Base-by-base conservation (phyloP, 345 rosid genomes). In the Draba incana region DNA sequence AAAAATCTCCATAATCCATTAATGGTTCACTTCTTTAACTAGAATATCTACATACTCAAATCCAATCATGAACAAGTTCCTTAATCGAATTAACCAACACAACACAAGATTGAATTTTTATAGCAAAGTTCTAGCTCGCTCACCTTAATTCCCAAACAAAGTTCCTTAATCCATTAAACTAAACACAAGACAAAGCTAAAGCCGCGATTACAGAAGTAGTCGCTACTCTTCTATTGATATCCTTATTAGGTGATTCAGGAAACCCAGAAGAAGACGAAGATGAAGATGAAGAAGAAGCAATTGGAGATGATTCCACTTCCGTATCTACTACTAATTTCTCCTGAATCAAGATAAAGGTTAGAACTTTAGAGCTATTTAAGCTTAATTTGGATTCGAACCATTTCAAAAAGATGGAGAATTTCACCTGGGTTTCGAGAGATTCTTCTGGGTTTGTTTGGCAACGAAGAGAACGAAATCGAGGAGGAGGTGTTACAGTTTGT, bases 191-290 rank as follows among this genome's bases (percentile, higher is more conserved):
- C 20, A 90, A 84, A 2, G 85, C 86, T 65, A 82, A 73, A 0
- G 92, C 88, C 0, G 82, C 87, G 52, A 84, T 62, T 11, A 80
- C 66, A 57, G 92, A 82, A 64, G 70, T 80, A 27, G 61, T 71
- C 6, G 90, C 92, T 16, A 90, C 77, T 75, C 65, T 81, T 72
- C 73, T 82, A 42, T 84, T 90, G 10, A 86, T 49, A 77, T 71
- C 76, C 35, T 78, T 86, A 68, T 76, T 86, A 1, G 98, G 98
- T 51, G 85, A 66, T 74, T 85, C 83, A 46, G 88, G 84, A 31
- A 79, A 77, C 20, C n/a, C n/a, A n/a, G n/a, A n/a, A n/a, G n/a
- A n/a, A n/a, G n/a, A n/a, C n/a, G n/a, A n/a, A n/a, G n/a, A n/a
- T n/a, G 77, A 85, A 49, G 72, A 44, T 65, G 76, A 82, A 48